Evolutionary conservation across 768 basidiomycete genomes (phyloP).

Genomic region (Lentinula detonsa): DNA sequence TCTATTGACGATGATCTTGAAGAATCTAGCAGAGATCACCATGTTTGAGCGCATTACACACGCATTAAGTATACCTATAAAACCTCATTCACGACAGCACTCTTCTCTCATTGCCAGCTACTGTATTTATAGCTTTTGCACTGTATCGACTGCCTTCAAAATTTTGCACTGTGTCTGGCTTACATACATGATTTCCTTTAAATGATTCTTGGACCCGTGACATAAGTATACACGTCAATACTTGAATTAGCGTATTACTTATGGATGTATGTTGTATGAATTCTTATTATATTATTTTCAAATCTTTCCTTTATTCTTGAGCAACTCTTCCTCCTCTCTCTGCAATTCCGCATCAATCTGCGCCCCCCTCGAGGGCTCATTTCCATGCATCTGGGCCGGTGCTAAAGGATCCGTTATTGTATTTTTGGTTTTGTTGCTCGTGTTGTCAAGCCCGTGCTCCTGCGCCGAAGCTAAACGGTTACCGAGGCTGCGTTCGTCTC

Average conservation of each 20-base stretch:
- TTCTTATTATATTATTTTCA: neutral
- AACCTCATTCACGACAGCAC: neutral
- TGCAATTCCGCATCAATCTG: conserved; percentile 52
- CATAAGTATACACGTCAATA: too few relatives aligned
- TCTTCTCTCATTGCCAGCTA: too few relatives aligned
- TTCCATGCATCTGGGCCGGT: conserved; percentile 46
- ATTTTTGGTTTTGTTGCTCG: conserved; percentile 19
- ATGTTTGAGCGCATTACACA: neutral
- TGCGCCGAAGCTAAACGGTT: conserved; percentile 29
- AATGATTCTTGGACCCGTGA: too few relatives aligned
- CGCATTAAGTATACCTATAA: too few relatives aligned
- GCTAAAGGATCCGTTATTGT: conserved; percentile 38
- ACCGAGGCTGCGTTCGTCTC: conserved; percentile 37
- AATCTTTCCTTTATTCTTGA: conserved; percentile 34
- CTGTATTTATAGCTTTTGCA: neutral
- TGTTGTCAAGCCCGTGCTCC: conserved; percentile 23
- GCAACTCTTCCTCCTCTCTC: conserved; percentile 41
- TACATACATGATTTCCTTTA: too few relatives aligned
- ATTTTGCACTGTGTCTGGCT: too few relatives aligned
- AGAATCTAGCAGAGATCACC: neutral
- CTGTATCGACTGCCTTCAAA: neutral
- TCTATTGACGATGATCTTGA: neutral
- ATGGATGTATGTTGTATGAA: too few relatives aligned
- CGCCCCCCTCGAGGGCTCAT: conserved; percentile 53
- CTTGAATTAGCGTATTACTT: too few relatives aligned